Evolutionary conservation across 2,329 filamentous ascomycete species (phyloP).

Genomic region (Tolypocladium sp.): DNA sequence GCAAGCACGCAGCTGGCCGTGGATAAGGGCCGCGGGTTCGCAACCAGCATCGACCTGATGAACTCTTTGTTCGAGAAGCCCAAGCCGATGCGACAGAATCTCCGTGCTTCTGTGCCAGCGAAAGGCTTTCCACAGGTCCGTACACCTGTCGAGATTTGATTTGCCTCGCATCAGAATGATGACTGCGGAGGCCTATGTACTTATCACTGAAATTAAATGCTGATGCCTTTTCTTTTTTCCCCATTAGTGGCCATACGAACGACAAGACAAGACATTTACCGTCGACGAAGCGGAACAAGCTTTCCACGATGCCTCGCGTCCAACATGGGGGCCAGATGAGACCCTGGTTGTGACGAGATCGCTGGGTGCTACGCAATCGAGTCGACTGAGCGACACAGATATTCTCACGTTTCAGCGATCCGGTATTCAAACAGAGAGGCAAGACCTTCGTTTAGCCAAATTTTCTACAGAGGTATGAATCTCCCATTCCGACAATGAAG

Average conservation of each 20-base stretch:
- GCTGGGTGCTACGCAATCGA: constrained; percentile 28
- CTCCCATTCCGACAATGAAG: background rate
- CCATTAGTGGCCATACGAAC: constrained; percentile 75
- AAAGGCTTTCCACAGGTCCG: constrained; percentile 85
- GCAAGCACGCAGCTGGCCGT: constrained; percentile 21
- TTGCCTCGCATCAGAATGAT: constrained; percentile 13
- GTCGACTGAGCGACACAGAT: constrained; percentile 18
- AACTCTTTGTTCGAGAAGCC: constrained; percentile 80
- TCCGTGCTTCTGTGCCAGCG: constrained; percentile 39
- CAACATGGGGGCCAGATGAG: constrained; percentile 69
- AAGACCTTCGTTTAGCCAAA: constrained; percentile 56
- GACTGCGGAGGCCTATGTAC: background rate
- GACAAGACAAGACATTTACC: constrained; percentile 61
- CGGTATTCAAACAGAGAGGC: constrained; percentile 52
- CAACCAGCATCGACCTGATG: constrained; percentile 91
- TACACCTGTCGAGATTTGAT: constrained; percentile 36
- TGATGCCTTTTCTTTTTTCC: constrained; percentile 28
- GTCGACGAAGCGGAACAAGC: constrained; percentile 55
- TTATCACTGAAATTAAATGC: constrained; percentile 24
- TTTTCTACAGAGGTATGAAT: constrained; percentile 45
- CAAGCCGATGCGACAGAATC: constrained; percentile 46
- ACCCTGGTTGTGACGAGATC: constrained; percentile 52
- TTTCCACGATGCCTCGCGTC: constrained; percentile 68
- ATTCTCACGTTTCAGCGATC: constrained; percentile 23
- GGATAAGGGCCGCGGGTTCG: constrained; percentile 57